These are phyloP conservation scores for Leucoagaricus sp. DNA, from an alignment of 1,284 basidiomycete species.

Conservation along the genomic window DNA sequence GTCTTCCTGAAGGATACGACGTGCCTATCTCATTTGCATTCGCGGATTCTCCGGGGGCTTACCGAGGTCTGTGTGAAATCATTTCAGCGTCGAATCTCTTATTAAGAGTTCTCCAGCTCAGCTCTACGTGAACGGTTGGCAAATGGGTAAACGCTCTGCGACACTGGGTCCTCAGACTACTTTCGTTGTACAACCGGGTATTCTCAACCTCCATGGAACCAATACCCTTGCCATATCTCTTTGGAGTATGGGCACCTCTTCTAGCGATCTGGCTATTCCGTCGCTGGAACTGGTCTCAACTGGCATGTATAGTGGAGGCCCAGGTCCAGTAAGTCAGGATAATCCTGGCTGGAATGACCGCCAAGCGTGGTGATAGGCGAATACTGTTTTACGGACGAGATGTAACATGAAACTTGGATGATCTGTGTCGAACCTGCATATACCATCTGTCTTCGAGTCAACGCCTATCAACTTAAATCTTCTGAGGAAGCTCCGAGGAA, in stretches of 20 bases:
- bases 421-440: too few species aligned
- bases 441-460: too few species aligned
- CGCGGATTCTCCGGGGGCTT: background rate
- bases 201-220: background rate
- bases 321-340: background rate
- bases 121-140: constrained; percentile 4
- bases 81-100: background rate
- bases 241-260: background rate
- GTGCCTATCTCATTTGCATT: background rate
- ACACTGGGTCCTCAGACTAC: background rate
- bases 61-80: background rate
- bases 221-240: background rate
- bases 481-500: too few species aligned
- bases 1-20: background rate
- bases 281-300: background rate
- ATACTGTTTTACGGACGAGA: too few species aligned
- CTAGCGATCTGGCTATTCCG: background rate
- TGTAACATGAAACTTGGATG: background rate
- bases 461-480: too few species aligned
- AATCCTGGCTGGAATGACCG: constrained; percentile 1
- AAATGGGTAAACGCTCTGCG: constrained; percentile 2
- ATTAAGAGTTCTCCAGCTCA: background rate
- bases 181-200: background rate
- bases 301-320: background rate
- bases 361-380: constrained; percentile 1